Evolutionary conservation across 2,329 filamentous ascomycete species (phyloP), one percentile per base, ranked within the genome.

Genomic region (Chalaropsis thielavioides): DNA sequence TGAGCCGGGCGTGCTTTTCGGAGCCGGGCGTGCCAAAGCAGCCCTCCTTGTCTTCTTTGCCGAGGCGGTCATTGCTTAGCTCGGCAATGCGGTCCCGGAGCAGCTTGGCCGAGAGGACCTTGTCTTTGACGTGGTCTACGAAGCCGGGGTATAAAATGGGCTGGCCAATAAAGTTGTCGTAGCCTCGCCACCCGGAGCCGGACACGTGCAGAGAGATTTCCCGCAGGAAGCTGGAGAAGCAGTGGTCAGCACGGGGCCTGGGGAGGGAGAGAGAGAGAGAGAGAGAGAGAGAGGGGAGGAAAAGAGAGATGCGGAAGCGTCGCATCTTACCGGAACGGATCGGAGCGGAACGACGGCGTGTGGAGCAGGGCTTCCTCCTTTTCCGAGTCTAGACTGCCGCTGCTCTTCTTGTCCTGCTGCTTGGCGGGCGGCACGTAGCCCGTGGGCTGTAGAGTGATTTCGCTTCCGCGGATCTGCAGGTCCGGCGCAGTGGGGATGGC

Each of bases 161-260:
- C 73, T 96, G 92, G 24, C 94, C 94, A 70, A 97, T 87, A 68
- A 92, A 82, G 68, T 88, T 79, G 72, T 97, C 90, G 77, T 99
- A 99, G 67, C 89, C 90, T 68, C 94, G 89, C 94, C 94, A 99
- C 73, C 92, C 92, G 62, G 89, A 88, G 64, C 94, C 94, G 13
- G 90, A 92, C 68, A 97, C 88, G 75, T 97, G 92, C 41, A 96
- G 81, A 59, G 89, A 94, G 41, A 99, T 87, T 78, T 99, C 94
- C 69, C 91, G 90, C 38, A 97, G 83, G 74, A 97, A 97, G 69
- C 91, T 87, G 77, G 61, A 62, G 24, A n/a, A 46, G 27, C 68
- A 19, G 43, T 4, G 8, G 54, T 58, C 54, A 58, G 54, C 27
- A 58, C 17, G 27, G 54, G 15, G 27, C 1, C 15, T 17, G 43